Base-by-base conservation (phyloP, 345 rosid genomes). In the Eucalyptus victrix region DNA sequence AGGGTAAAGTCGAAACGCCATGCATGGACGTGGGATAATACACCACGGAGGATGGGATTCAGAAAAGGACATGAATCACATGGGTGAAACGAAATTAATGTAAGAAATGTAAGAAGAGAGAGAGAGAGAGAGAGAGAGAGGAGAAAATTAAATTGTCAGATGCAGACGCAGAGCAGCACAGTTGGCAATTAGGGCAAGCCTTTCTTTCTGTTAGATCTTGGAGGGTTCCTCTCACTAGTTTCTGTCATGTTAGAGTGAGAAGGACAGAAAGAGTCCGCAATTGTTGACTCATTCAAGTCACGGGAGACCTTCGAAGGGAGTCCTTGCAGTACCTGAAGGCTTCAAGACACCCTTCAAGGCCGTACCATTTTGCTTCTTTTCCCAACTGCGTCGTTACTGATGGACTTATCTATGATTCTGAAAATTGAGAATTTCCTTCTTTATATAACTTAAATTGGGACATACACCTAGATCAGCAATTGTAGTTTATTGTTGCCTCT, bases 271-370 rank as follows among this genome's bases (percentile, higher is more conserved):
- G 86, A 89, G 93, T 88, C 91, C 18, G 76, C 93, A 89, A 90
- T 72, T 91, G 91, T 92, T 92, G 93, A 93, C 94, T 91, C 42
- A 7, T 49, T 34, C 49, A 67, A 40, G 85, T 76, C 85, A 76
- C 85, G 85, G 85, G 47, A 76, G 16, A 40, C 47, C 47, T 76
- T 23, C 12, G 47, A 40, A 40, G 47, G 47, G 44, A 24, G 24
- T 26, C 30, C 30, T 40, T 40, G 85, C 23, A 32, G 30, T 50
- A 11, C 47, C 47, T 18, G 62, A 19, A 86, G 60, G 87, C 91
- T 89, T 86, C 91, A 88, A 30, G 49, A 37, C 56, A 76, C 87
- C 60, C 53, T 42, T 87, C 24, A 42, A 45, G 80, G 24, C 34
- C 6, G 69, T 42, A 58, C 37, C 47, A 9, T 21, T 40, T 21